Evolutionary conservation across 75 land plant genomes (phyloP), one percentile per base, ranked within the genome.

Genomic region (Sequoia sempervirens): DNA sequence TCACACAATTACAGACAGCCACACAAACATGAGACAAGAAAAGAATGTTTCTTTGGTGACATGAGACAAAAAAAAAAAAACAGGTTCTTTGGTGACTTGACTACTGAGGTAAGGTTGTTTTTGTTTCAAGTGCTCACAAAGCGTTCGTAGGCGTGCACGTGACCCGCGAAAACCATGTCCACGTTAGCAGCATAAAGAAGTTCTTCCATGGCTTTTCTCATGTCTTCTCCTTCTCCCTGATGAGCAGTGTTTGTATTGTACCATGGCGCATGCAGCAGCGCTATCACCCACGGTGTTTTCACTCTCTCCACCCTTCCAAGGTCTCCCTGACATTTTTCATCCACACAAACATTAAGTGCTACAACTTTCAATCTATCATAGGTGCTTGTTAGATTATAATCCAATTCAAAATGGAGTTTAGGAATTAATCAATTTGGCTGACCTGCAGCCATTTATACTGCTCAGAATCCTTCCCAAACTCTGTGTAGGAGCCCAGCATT

Each of bases 121-220:
- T 61, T 26, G 66, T 26, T 20, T n/a, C 18, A 17, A 81, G 58
- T 80, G 76, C 93, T 89, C 89, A 97, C 96, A 82, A 90, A 91
- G 79, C 97, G 94, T 82, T 97, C 99, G 72, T 97, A 97, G 12
- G 99, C 97, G 87, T 97, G 99, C 3, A 97, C 97, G 79, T 97
- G 99, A 0, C 99, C 99, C 17, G 90, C 94, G 81, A 97, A 89
- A 3, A 97, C 80, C 23, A 91, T 75, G 82, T 97, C 98, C 12
- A 91, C 92, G 9, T 91, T 88, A 40, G 89, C 93, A 15, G 84
- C 68, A 20, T 91, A 89, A 12, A 97, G 87, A 69, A 95, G 26
- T 4, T 47, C 41, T 86, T 97, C 99, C 92, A 95, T 89, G 47
- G 86, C 64, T 43, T 83, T 80, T 90, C 89, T 93, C 98, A 97